A percentile compares a stretch with the other conserved stretches of the same genome.
Conservation (phyloP, 805 yeast species). For the Saccharomycopsis vini region DNA sequence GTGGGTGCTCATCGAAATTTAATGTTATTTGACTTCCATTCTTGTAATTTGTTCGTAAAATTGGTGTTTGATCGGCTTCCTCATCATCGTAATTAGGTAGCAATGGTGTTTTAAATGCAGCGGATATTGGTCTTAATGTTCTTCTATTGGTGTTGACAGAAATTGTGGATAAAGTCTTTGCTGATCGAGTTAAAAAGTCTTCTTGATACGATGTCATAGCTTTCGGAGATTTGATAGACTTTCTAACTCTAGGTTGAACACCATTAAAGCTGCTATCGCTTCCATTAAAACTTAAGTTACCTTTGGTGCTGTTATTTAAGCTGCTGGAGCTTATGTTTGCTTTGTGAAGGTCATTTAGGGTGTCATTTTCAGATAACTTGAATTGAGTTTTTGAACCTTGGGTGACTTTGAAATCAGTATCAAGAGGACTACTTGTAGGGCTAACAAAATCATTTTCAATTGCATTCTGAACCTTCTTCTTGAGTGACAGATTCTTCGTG, state of each 20-base stretch:
- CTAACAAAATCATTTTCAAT: not conserved
- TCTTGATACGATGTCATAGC: constrained; percentile 11
- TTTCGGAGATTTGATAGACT: constrained; percentile 8
- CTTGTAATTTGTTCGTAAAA: constrained; percentile 11
- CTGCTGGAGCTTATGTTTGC: not conserved
- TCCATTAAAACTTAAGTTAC: not conserved
- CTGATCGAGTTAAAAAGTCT: constrained; percentile 14
- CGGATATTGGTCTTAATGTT: constrained; percentile 15
- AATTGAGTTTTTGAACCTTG: not conserved
- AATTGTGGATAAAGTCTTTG: constrained; percentile 14
- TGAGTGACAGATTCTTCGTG: too few species aligned
- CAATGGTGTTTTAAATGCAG: constrained; percentile 16
- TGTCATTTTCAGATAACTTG: constrained; percentile 2
- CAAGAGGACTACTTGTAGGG: not conserved
- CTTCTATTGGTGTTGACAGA: constrained; percentile 10
- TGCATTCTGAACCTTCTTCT: not conserved
- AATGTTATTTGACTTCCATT: constrained; percentile 16
- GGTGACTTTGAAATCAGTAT: too few species aligned
- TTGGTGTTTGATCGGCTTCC: constrained; percentile 14
- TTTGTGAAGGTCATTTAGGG: not conserved
- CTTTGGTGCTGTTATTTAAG: not conserved
- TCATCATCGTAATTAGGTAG: constrained; percentile 17
- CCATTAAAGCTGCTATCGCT: not conserved
- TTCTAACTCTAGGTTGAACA: not conserved
- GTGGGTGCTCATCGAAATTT: constrained; percentile 6